Base-by-base conservation (phyloP, 768 basidiomycete species). In the Inosperma sp. region DNA sequence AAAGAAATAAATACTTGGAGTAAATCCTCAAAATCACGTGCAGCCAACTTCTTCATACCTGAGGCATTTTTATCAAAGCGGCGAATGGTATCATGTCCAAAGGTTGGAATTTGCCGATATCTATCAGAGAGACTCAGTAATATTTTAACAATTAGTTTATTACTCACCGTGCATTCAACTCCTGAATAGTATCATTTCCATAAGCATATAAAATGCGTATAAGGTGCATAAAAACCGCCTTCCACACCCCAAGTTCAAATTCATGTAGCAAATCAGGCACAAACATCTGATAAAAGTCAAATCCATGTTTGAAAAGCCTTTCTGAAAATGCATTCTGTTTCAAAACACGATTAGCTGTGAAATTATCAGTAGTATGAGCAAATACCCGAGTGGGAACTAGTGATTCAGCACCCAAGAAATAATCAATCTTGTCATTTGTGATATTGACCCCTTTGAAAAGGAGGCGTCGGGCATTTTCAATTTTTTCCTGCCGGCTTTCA, bases 181-280 rank as follows among this genome's bases (percentile, higher is more conserved):
- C 45, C 23, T 34, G n/a, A 3, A 48, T 44, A 4, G 34, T 16
- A n/a, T 48, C 26, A 36, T 22, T 16, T 27, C 47, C 52, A 23
- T 54, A 19, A 5, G 62, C 49, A 47, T 63, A 37, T 0, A 72
- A 48, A 14, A 74, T 59, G 0, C 66, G 64, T 1, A 73, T 48
- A 0, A 72, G 52, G 37, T 74, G 74, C 0, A 50, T 64, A 37
- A 72, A 68, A 1, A 68, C n/a, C 0, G 66, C 55, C 49, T 73
- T 75, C 67, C 66, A 71, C 0, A 68, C 63, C 2, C 72, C 70
- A 14, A 73, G 51, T 49, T 73, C 72, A 41, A 73, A 61, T 45
- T 75, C 71, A 46, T 75, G 73, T 36, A 75, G 30, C 2, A 73
- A 46, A 53, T 74, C 72, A 0, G 64, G 59, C 0, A 66, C 64